Evolutionary conservation across 1,284 basidiomycete species (phyloP), one percentile per base, ranked within the genome.

Genomic region (Cutaneotrichosporon spelunceum): DNA sequence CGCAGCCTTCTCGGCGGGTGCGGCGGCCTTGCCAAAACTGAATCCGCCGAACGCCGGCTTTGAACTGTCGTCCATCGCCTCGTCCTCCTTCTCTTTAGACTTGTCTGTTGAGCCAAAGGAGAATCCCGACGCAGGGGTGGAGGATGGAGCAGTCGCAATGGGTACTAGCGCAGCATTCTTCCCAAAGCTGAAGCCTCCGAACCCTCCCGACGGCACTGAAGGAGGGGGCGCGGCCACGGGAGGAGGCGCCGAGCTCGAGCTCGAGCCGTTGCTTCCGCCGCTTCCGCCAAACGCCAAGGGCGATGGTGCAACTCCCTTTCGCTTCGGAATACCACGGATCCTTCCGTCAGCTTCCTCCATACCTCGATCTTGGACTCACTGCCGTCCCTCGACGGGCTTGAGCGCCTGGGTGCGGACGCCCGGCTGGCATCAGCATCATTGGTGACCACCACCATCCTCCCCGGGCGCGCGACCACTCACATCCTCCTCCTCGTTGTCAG

Each of bases 311-410:
- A 72, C 34, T n/a, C 72, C 72, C 62, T 68, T 68, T 11, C 74
- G 69, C 64, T 78, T 78, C 9, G 80, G 80, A 60, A 81, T 55
- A 3, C 77, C 78, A 44, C 79, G 72, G 34, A 81, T 78, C 54
- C 80, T 81, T 63, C 30, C n/a, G 26, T 49, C 27, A 66, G 34
- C 24, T 44, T 13, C 8, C 6, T 21, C 29, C 11, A 13, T 34
- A 11, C 4, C 21, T 8, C 23, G 10, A 2, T 13, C 33, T 4
- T 52, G 9, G 7, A 70, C 74, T 68, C 60, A 78, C 78, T 68
- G 53, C 64, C 78, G 64, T 23, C 75, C 76, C 45, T 65, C 71
- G 11, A 73, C 60, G 10, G 76, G 71, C 27, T 68, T 70, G 21
- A 78, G 56, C 7, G 72, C 73, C 24, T 63, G 61, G n/a, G 59